Evolutionary conservation across 805 yeast genomes (phyloP).

Genomic region (Saturnispora quitensis): DNA sequence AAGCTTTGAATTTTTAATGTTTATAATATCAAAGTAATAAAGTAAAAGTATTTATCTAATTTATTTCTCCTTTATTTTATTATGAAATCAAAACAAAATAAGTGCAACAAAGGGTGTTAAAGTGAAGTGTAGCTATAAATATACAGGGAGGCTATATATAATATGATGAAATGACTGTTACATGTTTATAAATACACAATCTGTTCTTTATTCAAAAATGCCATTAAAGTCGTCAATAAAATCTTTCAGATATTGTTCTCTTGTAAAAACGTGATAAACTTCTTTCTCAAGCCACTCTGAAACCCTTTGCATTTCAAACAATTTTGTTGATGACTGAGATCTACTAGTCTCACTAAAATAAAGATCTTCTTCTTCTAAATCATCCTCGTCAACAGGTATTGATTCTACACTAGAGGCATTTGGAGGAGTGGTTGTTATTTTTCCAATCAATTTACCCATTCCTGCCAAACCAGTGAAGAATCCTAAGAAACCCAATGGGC

Average conservation of each 20-base stretch:
- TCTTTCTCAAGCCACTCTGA: constrained; percentile 9
- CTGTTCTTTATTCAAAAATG: neutral
- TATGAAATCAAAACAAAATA: neutral
- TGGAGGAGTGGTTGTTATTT: constrained; percentile 2
- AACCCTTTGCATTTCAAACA: constrained; percentile 8
- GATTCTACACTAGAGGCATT: neutral
- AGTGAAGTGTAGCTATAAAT: neutral
- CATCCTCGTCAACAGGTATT: neutral
- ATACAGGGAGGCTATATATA: neutral
- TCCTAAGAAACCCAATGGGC: constrained; percentile 5
- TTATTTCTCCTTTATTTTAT: neutral
- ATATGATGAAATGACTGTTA: neutral
- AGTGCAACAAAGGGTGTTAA: no score
- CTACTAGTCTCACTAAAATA: neutral
- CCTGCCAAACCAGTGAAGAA: constrained; percentile 2
- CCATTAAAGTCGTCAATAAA: constrained; percentile 5
- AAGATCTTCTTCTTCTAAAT: neutral
- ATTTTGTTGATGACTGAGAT: constrained; percentile 8
- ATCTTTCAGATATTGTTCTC: constrained; percentile 1
- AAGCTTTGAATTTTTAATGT: neutral
- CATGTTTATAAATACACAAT: neutral
- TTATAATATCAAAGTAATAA: neutral
- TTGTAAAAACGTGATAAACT: neutral
- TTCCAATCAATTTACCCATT: constrained; percentile 1
- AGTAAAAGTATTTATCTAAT: neutral